A percentile compares a stretch with the other conserved stretches of the same genome.
Evolutionary conservation across 352 stramenopile species (phyloP).

Genomic region (Aphanomyces cochlioides): DNA sequence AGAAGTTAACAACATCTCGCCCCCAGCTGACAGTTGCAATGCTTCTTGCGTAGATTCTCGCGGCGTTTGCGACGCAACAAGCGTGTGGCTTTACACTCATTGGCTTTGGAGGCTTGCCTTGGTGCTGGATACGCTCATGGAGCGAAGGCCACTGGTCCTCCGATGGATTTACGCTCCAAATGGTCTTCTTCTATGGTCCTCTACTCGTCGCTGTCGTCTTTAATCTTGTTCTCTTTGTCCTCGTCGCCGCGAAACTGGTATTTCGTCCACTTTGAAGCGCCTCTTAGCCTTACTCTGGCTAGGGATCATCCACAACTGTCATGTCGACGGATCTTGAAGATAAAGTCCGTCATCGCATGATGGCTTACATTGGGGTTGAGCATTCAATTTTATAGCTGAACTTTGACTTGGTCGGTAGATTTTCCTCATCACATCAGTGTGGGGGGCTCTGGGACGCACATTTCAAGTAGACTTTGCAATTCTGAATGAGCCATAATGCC

Average conservation of each 20-base stretch:
- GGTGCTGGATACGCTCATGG: constrained; percentile 74
- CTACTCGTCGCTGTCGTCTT: constrained; percentile 49
- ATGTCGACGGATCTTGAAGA: constrained; percentile 65
- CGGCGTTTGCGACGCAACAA: constrained; percentile 47
- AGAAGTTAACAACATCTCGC: too few species aligned
- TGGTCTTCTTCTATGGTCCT: constrained; percentile 58
- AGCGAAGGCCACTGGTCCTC: constrained; percentile 50
- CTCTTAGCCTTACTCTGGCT: neutral
- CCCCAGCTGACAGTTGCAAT: too few species aligned
- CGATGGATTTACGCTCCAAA: constrained; percentile 53
- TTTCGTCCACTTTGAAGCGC: constrained; percentile 3
- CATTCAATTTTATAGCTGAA: constrained; percentile 48
- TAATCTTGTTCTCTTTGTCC: constrained; percentile 61
- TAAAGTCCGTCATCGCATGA: constrained; percentile 59
- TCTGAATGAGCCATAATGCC: too few species aligned
- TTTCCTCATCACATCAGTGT: constrained; percentile 8
- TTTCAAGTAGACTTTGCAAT: neutral
- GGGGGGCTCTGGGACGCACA: constrained; percentile 6
- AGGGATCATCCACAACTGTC: constrained; percentile 18
- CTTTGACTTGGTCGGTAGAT: constrained; percentile 43
- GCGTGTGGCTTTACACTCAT: constrained; percentile 47
- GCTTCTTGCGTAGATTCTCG: constrained; percentile 38
- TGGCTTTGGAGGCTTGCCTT: constrained; percentile 58
- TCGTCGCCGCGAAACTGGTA: constrained; percentile 57
- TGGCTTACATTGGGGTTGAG: constrained; percentile 58